A percentile compares a stretch with the other conserved stretches of the same genome.
phyloP scores from a whole-genome alignment of 2,329 filamentous ascomycete genomes.

The Samsoniella hepiali region DNA sequence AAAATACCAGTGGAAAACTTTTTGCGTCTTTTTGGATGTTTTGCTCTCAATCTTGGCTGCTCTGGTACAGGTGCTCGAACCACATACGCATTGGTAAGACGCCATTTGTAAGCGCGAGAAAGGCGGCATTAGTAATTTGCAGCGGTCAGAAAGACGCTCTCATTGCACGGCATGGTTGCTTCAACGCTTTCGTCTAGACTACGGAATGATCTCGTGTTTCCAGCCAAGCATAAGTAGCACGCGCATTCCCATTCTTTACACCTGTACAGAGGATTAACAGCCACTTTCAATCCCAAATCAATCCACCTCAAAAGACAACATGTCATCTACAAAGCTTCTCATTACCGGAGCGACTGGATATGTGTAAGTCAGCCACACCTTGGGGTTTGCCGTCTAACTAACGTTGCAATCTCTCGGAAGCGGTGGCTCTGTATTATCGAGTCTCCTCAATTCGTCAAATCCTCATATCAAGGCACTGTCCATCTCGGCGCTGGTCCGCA shows the following conservation, averaged over 20 bases:
- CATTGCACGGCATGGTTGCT: no score
- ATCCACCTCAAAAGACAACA: background rate
- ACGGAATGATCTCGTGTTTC: background rate
- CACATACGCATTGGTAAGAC: slow-evolving; percentile 5
- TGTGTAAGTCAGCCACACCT: background rate
- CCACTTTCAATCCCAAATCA: background rate
- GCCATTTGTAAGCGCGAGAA: slow-evolving; percentile 3
- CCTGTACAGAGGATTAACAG: background rate
- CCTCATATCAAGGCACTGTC: slow-evolving; percentile 21
- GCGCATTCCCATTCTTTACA: background rate
- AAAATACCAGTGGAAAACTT: background rate
- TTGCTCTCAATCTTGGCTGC: background rate
- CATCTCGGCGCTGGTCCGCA: slow-evolving; percentile 28
- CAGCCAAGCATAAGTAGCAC: background rate
- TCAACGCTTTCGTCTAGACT: background rate
- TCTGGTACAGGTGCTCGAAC: background rate
- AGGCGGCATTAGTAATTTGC: background rate
- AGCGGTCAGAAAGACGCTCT: background rate
- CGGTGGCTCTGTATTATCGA: background rate
- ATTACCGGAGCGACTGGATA: background rate
- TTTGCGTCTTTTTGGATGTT: background rate
- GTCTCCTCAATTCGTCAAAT: background rate
- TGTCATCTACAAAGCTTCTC: background rate
- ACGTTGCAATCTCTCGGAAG: background rate
- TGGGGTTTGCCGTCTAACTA: background rate